Evolutionary conservation across 2,329 filamentous ascomycete genomes (phyloP).

Genomic region (Claviceps pazoutovae): DNA sequence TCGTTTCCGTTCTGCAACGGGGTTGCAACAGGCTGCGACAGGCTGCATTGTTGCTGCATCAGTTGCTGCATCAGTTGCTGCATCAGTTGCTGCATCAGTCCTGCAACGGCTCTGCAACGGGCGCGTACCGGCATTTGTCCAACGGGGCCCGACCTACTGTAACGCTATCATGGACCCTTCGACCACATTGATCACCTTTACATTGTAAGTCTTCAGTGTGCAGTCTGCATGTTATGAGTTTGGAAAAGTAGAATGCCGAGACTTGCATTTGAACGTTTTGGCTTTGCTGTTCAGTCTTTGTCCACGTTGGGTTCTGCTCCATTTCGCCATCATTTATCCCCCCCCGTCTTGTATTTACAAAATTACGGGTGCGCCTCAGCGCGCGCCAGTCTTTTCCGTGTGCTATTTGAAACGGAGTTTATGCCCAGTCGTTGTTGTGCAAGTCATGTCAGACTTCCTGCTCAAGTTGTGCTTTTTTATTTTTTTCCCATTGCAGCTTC

Average conservation of each 20-base stretch:
- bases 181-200: slow-evolving; percentile 55
- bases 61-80: too few relatives aligned
- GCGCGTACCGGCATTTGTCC: neutral
- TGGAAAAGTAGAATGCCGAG: too few relatives aligned
- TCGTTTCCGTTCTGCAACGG: neutral
- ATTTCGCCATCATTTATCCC: neutral
- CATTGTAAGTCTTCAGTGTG: slow-evolving; percentile 38
- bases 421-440: too few relatives aligned
- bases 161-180: slow-evolving; percentile 37
- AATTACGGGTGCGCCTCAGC: neutral
- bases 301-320: neutral
- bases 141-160: neutral
- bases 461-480: too few relatives aligned
- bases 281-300: too few relatives aligned
- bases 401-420: too few relatives aligned
- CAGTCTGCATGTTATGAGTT: neutral
- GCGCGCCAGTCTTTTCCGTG: neutral
- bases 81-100: too few relatives aligned
- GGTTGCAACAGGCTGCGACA: neutral
- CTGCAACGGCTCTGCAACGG: too few relatives aligned
- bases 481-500: too few relatives aligned
- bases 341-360: neutral
- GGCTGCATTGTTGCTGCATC: too few relatives aligned
- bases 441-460: too few relatives aligned
- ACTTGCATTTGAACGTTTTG: neutral